phyloP scores from a whole-genome alignment of 2,329 filamentous ascomycete species.

The Cladophialophora yegresii region DNA sequence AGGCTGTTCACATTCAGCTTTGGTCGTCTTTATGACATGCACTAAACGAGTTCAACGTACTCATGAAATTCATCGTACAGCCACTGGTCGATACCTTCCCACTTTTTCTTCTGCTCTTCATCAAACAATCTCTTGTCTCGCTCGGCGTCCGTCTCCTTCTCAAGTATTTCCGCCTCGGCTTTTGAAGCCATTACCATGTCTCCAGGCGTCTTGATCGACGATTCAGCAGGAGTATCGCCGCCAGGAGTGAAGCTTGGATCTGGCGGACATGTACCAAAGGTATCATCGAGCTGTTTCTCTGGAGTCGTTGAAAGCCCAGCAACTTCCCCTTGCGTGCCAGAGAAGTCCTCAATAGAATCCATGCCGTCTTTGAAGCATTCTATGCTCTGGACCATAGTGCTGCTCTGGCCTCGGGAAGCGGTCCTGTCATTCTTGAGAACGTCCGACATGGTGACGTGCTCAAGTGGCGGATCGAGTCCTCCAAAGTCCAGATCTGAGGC shows the following conservation, averaged over 20 bases:
- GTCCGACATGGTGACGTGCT: constrained; percentile 28
- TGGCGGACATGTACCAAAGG: too few species aligned
- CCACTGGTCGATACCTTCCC: constrained; percentile 44
- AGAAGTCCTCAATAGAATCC: constrained; percentile 1
- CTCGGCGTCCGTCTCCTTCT: constrained; percentile 22
- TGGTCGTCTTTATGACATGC: not conserved
- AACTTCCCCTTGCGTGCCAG: not conserved
- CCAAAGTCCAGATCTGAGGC: constrained; percentile 20
- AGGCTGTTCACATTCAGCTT: not conserved
- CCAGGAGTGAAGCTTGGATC: not conserved
- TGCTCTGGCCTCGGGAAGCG: constrained; percentile 6
- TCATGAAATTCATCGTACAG: constrained; percentile 47
- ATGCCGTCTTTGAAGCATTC: not conserved
- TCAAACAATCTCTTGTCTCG: constrained; percentile 24
- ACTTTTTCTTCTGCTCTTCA: constrained; percentile 36
- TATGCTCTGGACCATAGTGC: constrained; percentile 10
- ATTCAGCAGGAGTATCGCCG: constrained; percentile 1
- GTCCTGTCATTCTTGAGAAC: constrained; percentile 17
- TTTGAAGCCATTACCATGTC: not conserved
- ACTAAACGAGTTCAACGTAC: constrained; percentile 45
- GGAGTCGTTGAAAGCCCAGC: not conserved
- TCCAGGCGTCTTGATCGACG: constrained; percentile 3
- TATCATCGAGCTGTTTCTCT: not conserved
- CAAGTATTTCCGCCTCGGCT: not conserved
- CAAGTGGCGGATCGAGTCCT: constrained; percentile 24